Evolutionary conservation across 2,329 filamentous ascomycete species (phyloP).

Genomic region (Diplodia sapinea): DNA sequence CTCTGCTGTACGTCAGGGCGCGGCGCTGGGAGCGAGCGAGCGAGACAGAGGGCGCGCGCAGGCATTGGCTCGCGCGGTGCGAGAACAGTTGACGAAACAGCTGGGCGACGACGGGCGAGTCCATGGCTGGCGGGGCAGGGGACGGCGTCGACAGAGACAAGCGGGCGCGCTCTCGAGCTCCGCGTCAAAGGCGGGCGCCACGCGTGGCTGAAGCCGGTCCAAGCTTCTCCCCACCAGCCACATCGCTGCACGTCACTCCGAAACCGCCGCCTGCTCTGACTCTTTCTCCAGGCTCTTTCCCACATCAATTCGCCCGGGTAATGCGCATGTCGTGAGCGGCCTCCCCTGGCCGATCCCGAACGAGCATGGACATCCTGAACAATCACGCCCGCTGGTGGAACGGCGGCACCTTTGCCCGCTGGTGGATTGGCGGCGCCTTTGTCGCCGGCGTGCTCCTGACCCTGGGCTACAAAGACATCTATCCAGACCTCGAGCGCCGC

Average conservation of each 20-base stretch:
- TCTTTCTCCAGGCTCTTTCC: background rate
- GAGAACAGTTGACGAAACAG: constrained; percentile 86
- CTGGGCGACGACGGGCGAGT: constrained; percentile 76
- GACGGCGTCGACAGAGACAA: constrained; percentile 5
- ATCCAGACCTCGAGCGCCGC: constrained; percentile 72
- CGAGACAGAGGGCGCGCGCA: constrained; percentile 16
- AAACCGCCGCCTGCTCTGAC: background rate
- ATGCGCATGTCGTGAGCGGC: constrained; percentile 2
- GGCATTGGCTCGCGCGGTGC: constrained; percentile 51
- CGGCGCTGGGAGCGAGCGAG: constrained; percentile 25
- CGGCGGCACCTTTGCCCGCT: constrained; percentile 71
- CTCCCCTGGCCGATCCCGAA: background rate
- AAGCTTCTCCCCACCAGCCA: constrained; percentile 27
- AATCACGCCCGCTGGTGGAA: constrained; percentile 62
- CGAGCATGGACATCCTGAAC: constrained; percentile 32
- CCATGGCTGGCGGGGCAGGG: constrained; percentile 62
- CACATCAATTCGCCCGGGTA: background rate
- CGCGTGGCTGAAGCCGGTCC: constrained; percentile 35
- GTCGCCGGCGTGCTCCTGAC: constrained; percentile 77
- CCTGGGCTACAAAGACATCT: constrained; percentile 78
- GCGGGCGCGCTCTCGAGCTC: constrained; percentile 29
- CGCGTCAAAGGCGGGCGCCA: constrained; percentile 18
- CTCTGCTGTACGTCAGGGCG: constrained; percentile 20
- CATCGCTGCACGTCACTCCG: constrained; percentile 9
- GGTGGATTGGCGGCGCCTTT: constrained; percentile 74